Evolutionary conservation across 306 rosid genomes (phyloP).

Genomic region (Sicyos edulis): DNA sequence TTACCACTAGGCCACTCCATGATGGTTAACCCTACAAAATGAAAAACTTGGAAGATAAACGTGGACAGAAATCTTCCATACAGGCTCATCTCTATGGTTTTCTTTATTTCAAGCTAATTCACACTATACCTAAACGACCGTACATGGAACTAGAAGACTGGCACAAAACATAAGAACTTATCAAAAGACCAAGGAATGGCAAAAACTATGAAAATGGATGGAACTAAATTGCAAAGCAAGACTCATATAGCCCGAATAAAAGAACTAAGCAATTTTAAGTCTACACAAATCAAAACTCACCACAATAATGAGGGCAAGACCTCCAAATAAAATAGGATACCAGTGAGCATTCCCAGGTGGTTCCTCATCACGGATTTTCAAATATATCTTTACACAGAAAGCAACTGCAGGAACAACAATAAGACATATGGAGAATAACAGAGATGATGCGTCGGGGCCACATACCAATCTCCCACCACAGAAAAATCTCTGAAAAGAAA

Average conservation of each 20-base stretch:
- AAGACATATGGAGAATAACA: constrained; percentile 56
- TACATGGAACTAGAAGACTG: not conserved
- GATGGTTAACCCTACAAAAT: not conserved
- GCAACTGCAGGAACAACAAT: constrained; percentile 63
- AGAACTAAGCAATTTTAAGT: not conserved
- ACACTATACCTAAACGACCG: not conserved
- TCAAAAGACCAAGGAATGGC: not conserved
- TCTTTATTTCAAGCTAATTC: not conserved
- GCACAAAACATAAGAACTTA: constrained; percentile 1
- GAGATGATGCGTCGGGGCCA: constrained; percentile 82
- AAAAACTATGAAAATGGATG: not conserved
- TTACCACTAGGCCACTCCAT: too few relatives aligned
- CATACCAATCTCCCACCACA: constrained; percentile 87
- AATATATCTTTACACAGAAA: constrained; percentile 56
- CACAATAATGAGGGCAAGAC: constrained; percentile 48
- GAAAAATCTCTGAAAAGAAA: constrained; percentile 56
- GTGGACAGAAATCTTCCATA: not conserved
- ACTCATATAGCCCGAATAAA: not conserved
- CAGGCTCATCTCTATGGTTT: not conserved
- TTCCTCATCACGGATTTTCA: constrained; percentile 26
- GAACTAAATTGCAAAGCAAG: constrained; percentile 2
- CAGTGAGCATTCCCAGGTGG: constrained; percentile 21
- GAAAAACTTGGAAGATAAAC: not conserved
- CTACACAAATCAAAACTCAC: constrained; percentile 33
- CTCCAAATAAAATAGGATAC: constrained; percentile 47